Evolutionary conservation across 805 yeast genomes (phyloP).

Genomic region (Starmera quercuum): DNA sequence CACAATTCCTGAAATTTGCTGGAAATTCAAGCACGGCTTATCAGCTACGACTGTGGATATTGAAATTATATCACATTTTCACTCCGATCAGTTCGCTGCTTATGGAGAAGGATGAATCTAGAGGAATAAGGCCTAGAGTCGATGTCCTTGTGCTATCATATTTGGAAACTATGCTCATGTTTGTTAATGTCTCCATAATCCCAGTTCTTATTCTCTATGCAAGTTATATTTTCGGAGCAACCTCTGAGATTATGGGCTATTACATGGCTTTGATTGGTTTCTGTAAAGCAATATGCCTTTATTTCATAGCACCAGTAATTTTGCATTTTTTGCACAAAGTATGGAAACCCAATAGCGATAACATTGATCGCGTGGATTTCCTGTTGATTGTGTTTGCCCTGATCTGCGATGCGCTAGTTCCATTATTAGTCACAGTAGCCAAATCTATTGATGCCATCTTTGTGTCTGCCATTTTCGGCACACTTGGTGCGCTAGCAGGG

Average conservation of each 20-base stretch:
- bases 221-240: conserved; percentile 46
- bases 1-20: not conserved
- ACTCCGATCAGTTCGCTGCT: conserved; percentile 49
- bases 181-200: conserved; percentile 32
- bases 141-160: conserved; percentile 42
- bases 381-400: conserved; percentile 25
- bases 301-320: conserved; percentile 44
- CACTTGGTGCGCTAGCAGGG: conserved; percentile 41
- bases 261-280: conserved; percentile 46
- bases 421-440: conserved; percentile 26
- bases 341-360: conserved; percentile 26
- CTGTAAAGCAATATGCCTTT: conserved; percentile 39
- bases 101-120: conserved; percentile 33
- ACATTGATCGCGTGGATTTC: conserved; percentile 49
- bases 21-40: not conserved
- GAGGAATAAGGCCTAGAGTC: conserved; percentile 29
- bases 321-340: conserved; percentile 27
- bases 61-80: conserved; percentile 19
- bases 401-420: conserved; percentile 30
- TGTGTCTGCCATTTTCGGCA: conserved; percentile 27
- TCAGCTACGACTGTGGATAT: not conserved
- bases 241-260: conserved; percentile 45
- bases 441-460: conserved; percentile 23
- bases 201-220: conserved; percentile 44
- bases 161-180: conserved; percentile 35